These are phyloP conservation scores for Syzygium jambos DNA, from an alignment of 345 rosid genomes.

Conservation along the genomic window DNA sequence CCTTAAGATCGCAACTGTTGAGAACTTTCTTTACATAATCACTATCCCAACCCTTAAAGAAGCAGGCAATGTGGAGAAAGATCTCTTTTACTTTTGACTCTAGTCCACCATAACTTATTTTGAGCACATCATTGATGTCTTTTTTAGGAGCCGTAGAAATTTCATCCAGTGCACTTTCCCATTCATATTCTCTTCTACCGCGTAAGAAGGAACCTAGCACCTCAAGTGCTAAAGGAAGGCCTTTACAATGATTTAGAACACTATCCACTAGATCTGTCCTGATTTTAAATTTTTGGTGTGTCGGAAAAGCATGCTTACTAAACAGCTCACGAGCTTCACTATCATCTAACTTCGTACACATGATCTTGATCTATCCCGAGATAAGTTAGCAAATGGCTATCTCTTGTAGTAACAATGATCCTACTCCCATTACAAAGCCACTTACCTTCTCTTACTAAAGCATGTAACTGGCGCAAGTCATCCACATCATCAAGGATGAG, in stretches of 20 bases:
- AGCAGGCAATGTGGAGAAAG: not conserved
- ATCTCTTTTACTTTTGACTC: not conserved
- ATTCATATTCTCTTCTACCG: not conserved
- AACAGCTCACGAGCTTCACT: no score
- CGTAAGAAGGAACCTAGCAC: not conserved
- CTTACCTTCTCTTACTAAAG: no score
- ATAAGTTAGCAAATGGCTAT: fast-evolving
- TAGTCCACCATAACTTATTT: not conserved
- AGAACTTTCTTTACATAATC: no score
- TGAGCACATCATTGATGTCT: not conserved
- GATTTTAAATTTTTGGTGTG: no score
- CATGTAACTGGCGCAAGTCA: no score
- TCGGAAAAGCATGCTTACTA: no score
- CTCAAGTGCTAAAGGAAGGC: not conserved
- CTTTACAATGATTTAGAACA: not conserved
- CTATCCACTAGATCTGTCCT: not conserved
- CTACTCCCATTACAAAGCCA: no score
- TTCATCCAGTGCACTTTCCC: not conserved
- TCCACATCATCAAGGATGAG: no score
- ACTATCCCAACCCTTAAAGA: not conserved
- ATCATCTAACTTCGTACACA: no score
- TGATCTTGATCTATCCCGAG: no score
- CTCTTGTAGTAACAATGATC: no score
- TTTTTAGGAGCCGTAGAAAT: not conserved
- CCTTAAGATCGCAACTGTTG: no score